Percentiles rank a stretch among this genome's conserved stretches.
Conservation (phyloP, 2,329 filamentous ascomycete genomes). For the Teratosphaeria gauchensis region DNA sequence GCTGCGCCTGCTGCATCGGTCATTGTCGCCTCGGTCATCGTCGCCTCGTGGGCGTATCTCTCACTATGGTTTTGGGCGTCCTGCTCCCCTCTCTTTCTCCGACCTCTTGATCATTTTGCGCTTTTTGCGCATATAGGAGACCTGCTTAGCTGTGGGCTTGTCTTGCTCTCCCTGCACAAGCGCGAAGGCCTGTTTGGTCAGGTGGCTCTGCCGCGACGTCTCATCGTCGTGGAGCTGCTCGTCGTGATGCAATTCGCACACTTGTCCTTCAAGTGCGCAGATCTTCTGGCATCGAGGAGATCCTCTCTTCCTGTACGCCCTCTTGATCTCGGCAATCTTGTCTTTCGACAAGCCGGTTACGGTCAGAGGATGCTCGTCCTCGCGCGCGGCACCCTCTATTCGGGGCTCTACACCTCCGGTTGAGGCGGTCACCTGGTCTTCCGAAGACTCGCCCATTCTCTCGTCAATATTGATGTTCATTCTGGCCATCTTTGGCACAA, state of each 20-base stretch:
- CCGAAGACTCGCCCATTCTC: not conserved
- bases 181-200: not conserved
- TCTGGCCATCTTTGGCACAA: too few relatives aligned
- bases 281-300: not conserved
- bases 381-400: not conserved
- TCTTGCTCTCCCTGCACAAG: not conserved
- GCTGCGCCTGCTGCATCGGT: too few relatives aligned
- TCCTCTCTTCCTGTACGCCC: not conserved
- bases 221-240: not conserved
- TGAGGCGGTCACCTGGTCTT: too few relatives aligned
- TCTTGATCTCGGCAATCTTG: not conserved
- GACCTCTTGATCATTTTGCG: too few relatives aligned
- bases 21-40: too few relatives aligned
- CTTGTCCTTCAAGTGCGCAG: not conserved
- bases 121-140: too few relatives aligned
- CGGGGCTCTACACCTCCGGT: too few relatives aligned
- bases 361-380: not conserved
- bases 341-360: not conserved
- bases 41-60: too few relatives aligned
- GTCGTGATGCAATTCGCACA: not conserved
- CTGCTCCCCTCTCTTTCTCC: too few relatives aligned
- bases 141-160: too few relatives aligned
- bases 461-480: too few relatives aligned
- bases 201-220: not conserved
- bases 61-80: too few relatives aligned